Base-by-base conservation (phyloP, 1,139 yeast species). In the Yamadazyma membranifaciens region DNA sequence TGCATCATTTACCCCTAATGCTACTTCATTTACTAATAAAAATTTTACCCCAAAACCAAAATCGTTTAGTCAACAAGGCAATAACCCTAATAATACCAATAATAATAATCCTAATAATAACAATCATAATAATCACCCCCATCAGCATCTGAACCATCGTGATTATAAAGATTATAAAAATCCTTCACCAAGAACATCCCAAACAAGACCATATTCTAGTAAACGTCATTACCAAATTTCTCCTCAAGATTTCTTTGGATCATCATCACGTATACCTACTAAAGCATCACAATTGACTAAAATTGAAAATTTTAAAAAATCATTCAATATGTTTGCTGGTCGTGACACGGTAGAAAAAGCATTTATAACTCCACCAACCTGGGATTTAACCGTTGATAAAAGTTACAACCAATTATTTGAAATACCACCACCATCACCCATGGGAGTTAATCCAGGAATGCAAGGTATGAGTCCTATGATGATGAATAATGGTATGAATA, bases 301-400 rank as follows among this genome's bases (percentile, higher is more conserved):
- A 51, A 42, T 60, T 35, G 59, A 61, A 41, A 54, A 65, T 39
- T 71, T 81, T 45, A 64, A 63, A 41, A 55, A 54, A 17, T 70
- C 76, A 34, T 87, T 86, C 64, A 85, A 80, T 57, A 69, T 85
- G 50, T 79, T 85, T 49, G 47, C 63, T 6, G 65, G 74, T 9
- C 67, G 75, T 3, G 65, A 63, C 43, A 48, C 51, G 20, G 62
- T 50, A 45, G 92, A 83, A 50, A 78, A 73, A 50, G 81, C 95
- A 1, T 87, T 76, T 59, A 71, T 73, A 36, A 83, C 94, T 0
- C 83, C 88, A 4, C 95, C 96, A 39, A 83, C 92, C 0, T 87
- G 96, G 96, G 69, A 72, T 24, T 67, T 73, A 16, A 80, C 83
- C 3, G 62, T 74, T 20, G 84, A 80, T 37, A 79, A 73, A 41